Evolutionary conservation across 495 filamentous ascomycete species (phyloP).

Genomic region (Neurospora sublineolata): DNA sequence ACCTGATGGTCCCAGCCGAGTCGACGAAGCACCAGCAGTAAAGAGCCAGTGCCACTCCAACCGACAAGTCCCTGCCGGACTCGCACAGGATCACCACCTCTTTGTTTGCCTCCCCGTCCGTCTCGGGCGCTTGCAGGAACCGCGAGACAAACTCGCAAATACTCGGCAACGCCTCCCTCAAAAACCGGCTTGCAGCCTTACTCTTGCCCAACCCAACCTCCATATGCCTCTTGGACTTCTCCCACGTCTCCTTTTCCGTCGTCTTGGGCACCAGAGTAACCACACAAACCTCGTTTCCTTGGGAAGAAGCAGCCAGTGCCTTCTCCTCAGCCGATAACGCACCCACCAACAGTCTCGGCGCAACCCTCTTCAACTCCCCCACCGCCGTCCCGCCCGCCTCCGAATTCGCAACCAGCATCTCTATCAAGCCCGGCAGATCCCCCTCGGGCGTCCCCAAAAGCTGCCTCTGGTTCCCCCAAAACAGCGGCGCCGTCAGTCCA

Average conservation of each 20-base stretch:
- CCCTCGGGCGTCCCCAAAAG: conserved; percentile 51
- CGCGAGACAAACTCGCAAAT: conserved; percentile 38
- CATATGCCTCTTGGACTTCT: conserved; percentile 30
- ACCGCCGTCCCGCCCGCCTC: conserved; percentile 5
- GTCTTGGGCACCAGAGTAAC: conserved; percentile 24
- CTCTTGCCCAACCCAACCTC: conserved; percentile 52
- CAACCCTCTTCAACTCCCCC: conserved; percentile 24
- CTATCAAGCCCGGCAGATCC: conserved; percentile 54
- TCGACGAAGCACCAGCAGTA: conserved; percentile 30
- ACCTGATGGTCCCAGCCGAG: conserved; percentile 17
- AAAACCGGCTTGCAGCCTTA: conserved; percentile 65
- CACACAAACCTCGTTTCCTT: conserved; percentile 6
- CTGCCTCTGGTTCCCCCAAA: conserved; percentile 55
- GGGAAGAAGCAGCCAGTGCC: not conserved
- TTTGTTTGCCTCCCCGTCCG: conserved; percentile 1
- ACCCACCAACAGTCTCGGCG: conserved; percentile 24
- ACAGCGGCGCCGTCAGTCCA: conserved; percentile 62
- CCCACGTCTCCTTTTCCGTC: conserved; percentile 23
- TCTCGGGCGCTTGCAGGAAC: conserved; percentile 10
- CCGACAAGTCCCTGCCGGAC: conserved; percentile 30
- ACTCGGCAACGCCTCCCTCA: conserved; percentile 51
- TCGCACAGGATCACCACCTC: conserved; percentile 29
- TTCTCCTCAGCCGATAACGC: conserved; percentile 12
- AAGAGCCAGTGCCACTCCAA: conserved; percentile 39
- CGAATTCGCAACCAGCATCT: conserved; percentile 32